A percentile compares a stretch with the other conserved stretches of the same genome.
phyloP scores from a whole-genome alignment of 2,329 filamentous ascomycete genomes.

The Clarireedia paspali region DNA sequence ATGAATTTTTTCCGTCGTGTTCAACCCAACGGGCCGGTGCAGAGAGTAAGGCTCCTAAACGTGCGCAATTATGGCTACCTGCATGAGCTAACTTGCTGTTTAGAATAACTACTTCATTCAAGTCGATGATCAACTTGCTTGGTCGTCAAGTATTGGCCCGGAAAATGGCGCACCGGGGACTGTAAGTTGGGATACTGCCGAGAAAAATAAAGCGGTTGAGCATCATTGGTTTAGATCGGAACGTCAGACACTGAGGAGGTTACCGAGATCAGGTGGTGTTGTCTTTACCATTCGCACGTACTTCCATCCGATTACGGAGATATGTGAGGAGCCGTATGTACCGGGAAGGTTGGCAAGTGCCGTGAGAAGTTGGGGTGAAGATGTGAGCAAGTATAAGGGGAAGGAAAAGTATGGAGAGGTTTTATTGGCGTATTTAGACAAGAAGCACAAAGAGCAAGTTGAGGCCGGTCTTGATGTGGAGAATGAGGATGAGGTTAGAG shows the following conservation, averaged over 20 bases:
- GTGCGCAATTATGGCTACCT: constrained; percentile 2
- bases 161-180: constrained; percentile 51
- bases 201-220: constrained; percentile 64
- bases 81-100: constrained; percentile 20
- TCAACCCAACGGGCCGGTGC: constrained; percentile 56
- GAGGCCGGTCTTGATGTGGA: constrained; percentile 55
- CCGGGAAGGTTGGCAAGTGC: constrained; percentile 72
- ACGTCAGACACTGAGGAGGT: constrained; percentile 52
- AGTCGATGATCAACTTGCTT: constrained; percentile 69
- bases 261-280: constrained; percentile 45
- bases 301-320: constrained; percentile 45
- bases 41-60: constrained; percentile 23
- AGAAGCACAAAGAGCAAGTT: constrained; percentile 66
- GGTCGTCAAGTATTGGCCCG: constrained; percentile 67
- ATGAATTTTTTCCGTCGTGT: constrained; percentile 71
- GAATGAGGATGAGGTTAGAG: constrained; percentile 50
- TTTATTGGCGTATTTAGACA: constrained; percentile 68
- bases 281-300: constrained; percentile 60
- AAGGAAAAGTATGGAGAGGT: constrained; percentile 66
- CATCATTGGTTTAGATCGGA: constrained; percentile 70
- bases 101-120: constrained; percentile 86
- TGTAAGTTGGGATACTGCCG: constrained; percentile 67
- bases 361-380: constrained; percentile 71
- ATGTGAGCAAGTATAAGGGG: constrained; percentile 73
- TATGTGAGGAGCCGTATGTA: constrained; percentile 61